phyloP scores from a whole-genome alignment of 495 filamentous ascomycete species.

The Aspergillus bridgeri region DNA sequence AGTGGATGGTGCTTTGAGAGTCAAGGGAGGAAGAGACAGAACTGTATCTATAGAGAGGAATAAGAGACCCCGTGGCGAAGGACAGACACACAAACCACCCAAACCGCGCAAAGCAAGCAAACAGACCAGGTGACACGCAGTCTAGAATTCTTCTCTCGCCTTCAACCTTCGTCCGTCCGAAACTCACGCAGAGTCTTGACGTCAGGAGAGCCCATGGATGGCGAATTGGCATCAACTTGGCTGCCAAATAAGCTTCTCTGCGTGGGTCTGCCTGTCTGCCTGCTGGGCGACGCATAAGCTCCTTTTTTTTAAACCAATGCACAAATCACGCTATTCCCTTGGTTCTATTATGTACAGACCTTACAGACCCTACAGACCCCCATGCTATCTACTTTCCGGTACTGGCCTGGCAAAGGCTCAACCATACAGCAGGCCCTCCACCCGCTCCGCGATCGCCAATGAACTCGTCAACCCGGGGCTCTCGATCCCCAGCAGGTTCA shows the following conservation, averaged over 20 bases:
- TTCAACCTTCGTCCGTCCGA: background rate
- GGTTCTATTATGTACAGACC: background rate
- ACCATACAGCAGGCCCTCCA: slow-evolving; percentile 68
- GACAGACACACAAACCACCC: too few relatives aligned
- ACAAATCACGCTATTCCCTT: too few relatives aligned
- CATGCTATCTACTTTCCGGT: background rate
- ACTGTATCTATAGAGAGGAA: too few relatives aligned
- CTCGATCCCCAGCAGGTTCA: slow-evolving; percentile 92
- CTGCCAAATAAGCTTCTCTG: slow-evolving; percentile 2
- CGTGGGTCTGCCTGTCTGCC: background rate
- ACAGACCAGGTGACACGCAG: background rate
- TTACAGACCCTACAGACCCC: too few relatives aligned
- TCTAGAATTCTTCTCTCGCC: background rate
- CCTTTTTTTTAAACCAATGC: background rate
- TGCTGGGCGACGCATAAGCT: background rate
- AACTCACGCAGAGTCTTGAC: slow-evolving; percentile 7
- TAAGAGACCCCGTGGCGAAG: too few relatives aligned
- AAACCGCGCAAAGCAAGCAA: background rate
- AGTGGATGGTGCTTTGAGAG: too few relatives aligned
- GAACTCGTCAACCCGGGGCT: slow-evolving; percentile 89
- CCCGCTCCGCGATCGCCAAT: slow-evolving; percentile 85
- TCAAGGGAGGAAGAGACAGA: too few relatives aligned
- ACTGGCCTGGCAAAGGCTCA: slow-evolving; percentile 5
- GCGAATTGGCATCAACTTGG: slow-evolving; percentile 7
- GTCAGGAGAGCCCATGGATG: slow-evolving; percentile 3